Evolutionary conservation across 2,329 filamentous ascomycete genomes (phyloP).

Genomic region (Claviceps sorghi): DNA sequence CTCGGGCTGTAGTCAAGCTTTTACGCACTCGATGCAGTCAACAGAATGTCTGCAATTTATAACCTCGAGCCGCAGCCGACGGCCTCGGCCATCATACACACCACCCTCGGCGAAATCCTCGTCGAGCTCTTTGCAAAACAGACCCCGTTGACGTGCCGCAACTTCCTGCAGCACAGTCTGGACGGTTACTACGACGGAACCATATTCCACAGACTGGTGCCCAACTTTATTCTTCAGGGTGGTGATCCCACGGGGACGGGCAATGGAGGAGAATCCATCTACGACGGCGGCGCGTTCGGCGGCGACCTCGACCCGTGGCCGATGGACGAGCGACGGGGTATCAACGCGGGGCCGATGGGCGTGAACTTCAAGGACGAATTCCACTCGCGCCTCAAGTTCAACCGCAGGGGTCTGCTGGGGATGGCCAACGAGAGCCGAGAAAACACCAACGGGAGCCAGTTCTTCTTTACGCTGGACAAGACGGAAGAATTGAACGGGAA

Average conservation of each 20-base stretch:
- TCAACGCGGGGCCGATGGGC: slow-evolving; percentile 44
- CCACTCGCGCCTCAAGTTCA: slow-evolving; percentile 85
- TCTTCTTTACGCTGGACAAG: slow-evolving; percentile 85
- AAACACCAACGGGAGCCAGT: slow-evolving; percentile 84
- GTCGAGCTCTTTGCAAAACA: slow-evolving; percentile 94
- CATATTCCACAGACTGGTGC: slow-evolving; percentile 83
- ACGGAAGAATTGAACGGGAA: slow-evolving; percentile 73
- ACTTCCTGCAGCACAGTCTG: slow-evolving; percentile 88
- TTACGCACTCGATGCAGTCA: background rate
- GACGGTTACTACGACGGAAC: slow-evolving; percentile 93
- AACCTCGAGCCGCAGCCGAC: slow-evolving; percentile 92
- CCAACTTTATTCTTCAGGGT: slow-evolving; percentile 85
- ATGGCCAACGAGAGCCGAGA: slow-evolving; percentile 79
- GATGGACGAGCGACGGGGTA: slow-evolving; percentile 48
- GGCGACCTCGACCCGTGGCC: slow-evolving; percentile 59
- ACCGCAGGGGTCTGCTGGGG: slow-evolving; percentile 74
- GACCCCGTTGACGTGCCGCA: slow-evolving; percentile 77
- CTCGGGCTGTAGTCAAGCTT: background rate
- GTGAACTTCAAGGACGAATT: slow-evolving; percentile 70
- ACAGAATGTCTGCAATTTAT: slow-evolving; percentile 74
- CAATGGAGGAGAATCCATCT: slow-evolving; percentile 81
- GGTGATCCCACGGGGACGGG: slow-evolving; percentile 90
- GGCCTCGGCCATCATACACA: slow-evolving; percentile 80
- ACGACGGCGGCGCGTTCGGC: slow-evolving; percentile 66
- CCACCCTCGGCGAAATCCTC: slow-evolving; percentile 74